These are phyloP conservation scores for Caryopteris hybrid DNA, from an alignment of 305 asterid species.

Conservation along the genomic window DNA sequence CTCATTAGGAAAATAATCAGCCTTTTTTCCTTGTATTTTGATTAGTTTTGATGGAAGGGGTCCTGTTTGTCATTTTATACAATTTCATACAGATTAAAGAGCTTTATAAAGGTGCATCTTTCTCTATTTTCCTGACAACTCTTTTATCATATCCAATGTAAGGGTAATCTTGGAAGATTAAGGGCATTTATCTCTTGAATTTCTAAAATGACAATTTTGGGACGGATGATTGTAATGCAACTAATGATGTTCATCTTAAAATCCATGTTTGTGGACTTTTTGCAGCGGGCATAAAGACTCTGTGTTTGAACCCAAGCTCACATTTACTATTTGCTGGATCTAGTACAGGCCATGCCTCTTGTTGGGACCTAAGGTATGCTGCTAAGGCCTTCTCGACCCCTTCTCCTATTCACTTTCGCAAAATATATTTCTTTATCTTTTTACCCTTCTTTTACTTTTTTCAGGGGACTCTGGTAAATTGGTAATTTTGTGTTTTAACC, in stretches of 20 bases:
- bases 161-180: too few species aligned
- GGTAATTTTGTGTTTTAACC: too few species aligned
- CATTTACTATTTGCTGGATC: constrained; percentile 71
- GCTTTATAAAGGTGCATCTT: too few species aligned
- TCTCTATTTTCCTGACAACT: too few species aligned
- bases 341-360: constrained; percentile 69
- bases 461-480: too few species aligned
- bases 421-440: background rate
- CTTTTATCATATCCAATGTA: too few species aligned
- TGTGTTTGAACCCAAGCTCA: constrained; percentile 67
- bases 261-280: constrained; percentile 8
- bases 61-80: too few species aligned
- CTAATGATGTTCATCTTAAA: constrained; percentile 6
- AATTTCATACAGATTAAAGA: too few species aligned
- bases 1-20: background rate
- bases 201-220: too few species aligned
- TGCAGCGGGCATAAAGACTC: constrained; percentile 53
- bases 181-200: too few species aligned
- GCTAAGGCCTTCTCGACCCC: background rate
- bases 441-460: too few species aligned
- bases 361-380: constrained; percentile 87
- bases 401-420: background rate
- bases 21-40: background rate
- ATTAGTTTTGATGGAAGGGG: background rate
- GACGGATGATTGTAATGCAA: background rate